These are phyloP conservation scores for Aspergillus amoenus DNA, from an alignment of 2,329 filamentous ascomycete genomes.

Conservation along the genomic window DNA sequence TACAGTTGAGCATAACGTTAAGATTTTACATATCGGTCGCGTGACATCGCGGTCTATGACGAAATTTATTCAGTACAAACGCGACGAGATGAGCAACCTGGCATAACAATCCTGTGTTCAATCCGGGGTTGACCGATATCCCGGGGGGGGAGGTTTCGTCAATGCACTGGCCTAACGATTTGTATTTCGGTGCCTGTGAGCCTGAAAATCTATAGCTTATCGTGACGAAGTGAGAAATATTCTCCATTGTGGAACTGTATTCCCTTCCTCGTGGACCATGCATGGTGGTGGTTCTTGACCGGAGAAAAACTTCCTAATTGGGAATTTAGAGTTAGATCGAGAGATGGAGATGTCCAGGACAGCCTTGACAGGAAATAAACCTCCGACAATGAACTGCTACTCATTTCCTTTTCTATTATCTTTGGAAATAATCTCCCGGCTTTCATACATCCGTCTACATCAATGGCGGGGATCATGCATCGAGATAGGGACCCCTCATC, in stretches of 20 bases:
- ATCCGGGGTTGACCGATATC: not conserved
- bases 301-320: not conserved
- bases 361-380: not conserved
- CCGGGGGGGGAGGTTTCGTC: too few relatives aligned
- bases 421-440: not conserved
- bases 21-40: constrained; percentile 39
- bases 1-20: constrained; percentile 45
- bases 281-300: not conserved
- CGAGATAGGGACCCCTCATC: not conserved
- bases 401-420: not conserved
- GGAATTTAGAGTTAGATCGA: not conserved
- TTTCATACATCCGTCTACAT: not conserved
- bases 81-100: not conserved
- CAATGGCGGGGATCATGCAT: too few relatives aligned
- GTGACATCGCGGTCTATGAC: constrained; percentile 28
- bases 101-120: not conserved
- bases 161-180: too few relatives aligned
- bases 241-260: too few relatives aligned
- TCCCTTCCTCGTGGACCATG: too few relatives aligned
- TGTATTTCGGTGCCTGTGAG: too few relatives aligned
- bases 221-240: too few relatives aligned
- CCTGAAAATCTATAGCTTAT: too few relatives aligned
- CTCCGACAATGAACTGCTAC: not conserved
- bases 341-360: not conserved
- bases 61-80: constrained; percentile 21